These are phyloP conservation scores for Suillus subaureus DNA, from an alignment of 768 basidiomycete genomes.

Conservation along the genomic window DNA sequence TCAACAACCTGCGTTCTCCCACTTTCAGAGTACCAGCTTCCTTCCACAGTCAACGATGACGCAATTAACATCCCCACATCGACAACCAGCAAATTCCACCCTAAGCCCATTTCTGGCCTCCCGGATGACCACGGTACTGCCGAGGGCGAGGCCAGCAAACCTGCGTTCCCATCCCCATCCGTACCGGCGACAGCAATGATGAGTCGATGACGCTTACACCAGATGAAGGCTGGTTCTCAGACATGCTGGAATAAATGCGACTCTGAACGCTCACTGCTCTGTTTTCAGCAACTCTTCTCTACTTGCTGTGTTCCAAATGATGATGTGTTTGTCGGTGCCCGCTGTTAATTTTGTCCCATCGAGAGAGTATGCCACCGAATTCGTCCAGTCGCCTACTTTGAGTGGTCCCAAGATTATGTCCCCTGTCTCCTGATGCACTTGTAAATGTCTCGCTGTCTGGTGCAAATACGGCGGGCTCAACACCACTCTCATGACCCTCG, in stretches of 20 bases:
- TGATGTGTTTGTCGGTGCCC: not conserved
- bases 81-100: conserved; percentile 58
- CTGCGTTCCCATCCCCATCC: conserved; percentile 57
- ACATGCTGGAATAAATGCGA: conserved; percentile 40
- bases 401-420: not conserved
- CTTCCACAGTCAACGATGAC: conserved; percentile 49
- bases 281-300: not conserved
- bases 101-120: conserved; percentile 86
- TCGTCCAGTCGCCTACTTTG: not conserved
- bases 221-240: conserved; percentile 86
- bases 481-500: not conserved
- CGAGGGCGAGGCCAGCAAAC: conserved; percentile 78
- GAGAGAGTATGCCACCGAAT: not conserved
- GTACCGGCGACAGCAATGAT: conserved; percentile 30
- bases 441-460: not conserved
- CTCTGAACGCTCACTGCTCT: not conserved
- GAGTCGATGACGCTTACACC: conserved; percentile 60
- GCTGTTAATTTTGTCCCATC: not conserved
- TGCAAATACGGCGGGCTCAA: not conserved
- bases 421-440: not conserved
- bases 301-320: not conserved
- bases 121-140: conserved; percentile 85
- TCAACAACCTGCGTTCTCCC: conserved; percentile 66
- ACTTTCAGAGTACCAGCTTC: conserved; percentile 48
- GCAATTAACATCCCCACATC: conserved; percentile 40